These are phyloP conservation scores for Emericellopsis terricola DNA, from an alignment of 495 filamentous ascomycete species.

Conservation along the genomic window DNA sequence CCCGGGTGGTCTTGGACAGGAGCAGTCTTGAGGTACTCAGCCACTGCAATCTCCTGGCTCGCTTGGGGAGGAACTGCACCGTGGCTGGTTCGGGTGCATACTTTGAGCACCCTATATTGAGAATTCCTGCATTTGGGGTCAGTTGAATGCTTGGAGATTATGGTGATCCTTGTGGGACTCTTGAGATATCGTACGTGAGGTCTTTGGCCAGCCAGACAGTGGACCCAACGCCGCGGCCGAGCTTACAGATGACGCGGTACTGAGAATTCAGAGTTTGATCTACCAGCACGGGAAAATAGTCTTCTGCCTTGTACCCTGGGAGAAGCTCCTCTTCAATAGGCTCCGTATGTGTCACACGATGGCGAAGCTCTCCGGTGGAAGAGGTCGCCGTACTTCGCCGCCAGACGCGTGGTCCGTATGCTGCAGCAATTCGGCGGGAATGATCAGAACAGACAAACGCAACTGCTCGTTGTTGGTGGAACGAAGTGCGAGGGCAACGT, in stretches of 20 bases:
- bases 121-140: neutral
- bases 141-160: neutral
- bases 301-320: constrained; percentile 15
- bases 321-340: constrained; percentile 20
- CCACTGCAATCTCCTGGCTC: constrained; percentile 12
- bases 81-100: constrained; percentile 9
- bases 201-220: constrained; percentile 27
- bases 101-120: constrained; percentile 7
- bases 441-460: no score
- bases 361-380: no score
- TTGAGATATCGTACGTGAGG: constrained; percentile 13
- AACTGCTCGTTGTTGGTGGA: no score
- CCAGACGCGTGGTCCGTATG: no score
- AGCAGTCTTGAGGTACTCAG: constrained; percentile 11
- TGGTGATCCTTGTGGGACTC: neutral
- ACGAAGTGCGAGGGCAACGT: no score
- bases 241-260: constrained; percentile 22
- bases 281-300: constrained; percentile 23
- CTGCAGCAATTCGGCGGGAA: no score
- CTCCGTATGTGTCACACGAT: no score
- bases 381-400: no score
- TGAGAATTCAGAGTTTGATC: constrained; percentile 16
- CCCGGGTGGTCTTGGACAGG: constrained; percentile 11
- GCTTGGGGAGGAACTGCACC: constrained; percentile 7
- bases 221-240: constrained; percentile 24